Conservation (phyloP, 306 rosid genomes). For the Quercus robur region DNA sequence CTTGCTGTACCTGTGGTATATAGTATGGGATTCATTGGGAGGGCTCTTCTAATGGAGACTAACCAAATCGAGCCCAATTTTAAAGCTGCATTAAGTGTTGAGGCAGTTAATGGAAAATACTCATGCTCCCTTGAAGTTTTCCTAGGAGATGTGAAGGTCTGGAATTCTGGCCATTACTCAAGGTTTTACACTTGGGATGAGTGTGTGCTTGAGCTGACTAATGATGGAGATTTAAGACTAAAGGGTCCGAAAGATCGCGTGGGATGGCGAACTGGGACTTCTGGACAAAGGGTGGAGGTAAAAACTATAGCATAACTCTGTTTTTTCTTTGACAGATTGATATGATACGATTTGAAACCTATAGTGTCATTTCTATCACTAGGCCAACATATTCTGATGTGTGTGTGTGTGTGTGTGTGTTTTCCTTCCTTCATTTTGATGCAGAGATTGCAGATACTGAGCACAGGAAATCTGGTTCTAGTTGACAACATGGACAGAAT, state of each 20-base stretch:
- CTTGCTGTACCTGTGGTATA: constrained; percentile 55
- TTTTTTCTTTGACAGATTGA: too few species aligned
- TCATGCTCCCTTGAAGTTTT: constrained; percentile 76
- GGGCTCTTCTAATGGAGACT: constrained; percentile 54
- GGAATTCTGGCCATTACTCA: constrained; percentile 82
- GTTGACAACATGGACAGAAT: constrained; percentile 43
- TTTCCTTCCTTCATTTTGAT: constrained; percentile 17
- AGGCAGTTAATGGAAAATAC: constrained; percentile 46
- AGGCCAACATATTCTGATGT: constrained; percentile 16
- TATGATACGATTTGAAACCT: background rate
- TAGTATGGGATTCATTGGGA: constrained; percentile 51
- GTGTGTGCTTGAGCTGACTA: constrained; percentile 59
- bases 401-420: constrained; percentile 9
- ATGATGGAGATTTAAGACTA: constrained; percentile 75
- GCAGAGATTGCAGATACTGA: constrained; percentile 60
- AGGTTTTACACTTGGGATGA: constrained; percentile 50
- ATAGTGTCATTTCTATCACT: background rate
- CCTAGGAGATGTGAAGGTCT: constrained; percentile 82
- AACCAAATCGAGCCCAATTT: constrained; percentile 49
- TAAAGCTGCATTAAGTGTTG: constrained; percentile 63
- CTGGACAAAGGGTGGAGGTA: constrained; percentile 94
- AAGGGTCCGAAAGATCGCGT: constrained; percentile 60
- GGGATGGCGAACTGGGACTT: constrained; percentile 94
- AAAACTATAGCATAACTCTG: background rate
- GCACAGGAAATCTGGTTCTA: constrained; percentile 71